Base-by-base conservation (phyloP, 768 basidiomycete species). In the Pleurotus cornucopiae region DNA sequence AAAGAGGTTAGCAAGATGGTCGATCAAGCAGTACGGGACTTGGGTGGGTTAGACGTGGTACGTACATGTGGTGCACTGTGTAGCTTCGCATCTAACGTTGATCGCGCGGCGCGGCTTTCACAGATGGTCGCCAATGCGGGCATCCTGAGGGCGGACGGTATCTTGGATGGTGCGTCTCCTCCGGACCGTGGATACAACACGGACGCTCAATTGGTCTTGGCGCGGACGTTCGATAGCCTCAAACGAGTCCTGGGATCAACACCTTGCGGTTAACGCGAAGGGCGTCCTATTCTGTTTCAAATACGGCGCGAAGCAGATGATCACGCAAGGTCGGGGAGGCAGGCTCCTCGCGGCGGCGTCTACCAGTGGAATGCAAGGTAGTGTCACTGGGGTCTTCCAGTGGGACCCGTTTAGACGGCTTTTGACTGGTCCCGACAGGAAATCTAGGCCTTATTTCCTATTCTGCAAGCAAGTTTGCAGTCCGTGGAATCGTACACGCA, bases 261-360 rank as follows among this genome's bases (percentile, higher is more conserved):
- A 39, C 13, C 39, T 53, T 39, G 11, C 18, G 21, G 39, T 41
- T 20, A 75, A 75, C 58, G 62, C 61, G n/a, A 66, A 66, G 3
- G 67, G 73, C 1, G 61, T 66, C 1, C 68, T 74, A 38, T 61
- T 74, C 3, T 72, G 71, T 57, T 76, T 73, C 61, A 69, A 71
- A 51, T 64, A 67, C 54, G 73, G 73, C 12, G 75, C 67, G 5
- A 58, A 63, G 16, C 67, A 67, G 43, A 75, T 76, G 76, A 67
- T 77, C 46, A 61, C 63, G 16, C 74, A 75, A 62, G 73, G 72
- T 2, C 64, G 65, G 18, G 76, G 76, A 1, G 76, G 76, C 18
- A 62, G 72, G n/a, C 70, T 76, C 25, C 69, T 76, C 18, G 75
- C 73, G 6, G 73, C 73, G 9, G 68, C 63, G 0, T 77, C 77